Evolutionary conservation across 2,329 filamentous ascomycete species (phyloP), one percentile per base, ranked within the genome.

Genomic region (Exserohilum rostratum): DNA sequence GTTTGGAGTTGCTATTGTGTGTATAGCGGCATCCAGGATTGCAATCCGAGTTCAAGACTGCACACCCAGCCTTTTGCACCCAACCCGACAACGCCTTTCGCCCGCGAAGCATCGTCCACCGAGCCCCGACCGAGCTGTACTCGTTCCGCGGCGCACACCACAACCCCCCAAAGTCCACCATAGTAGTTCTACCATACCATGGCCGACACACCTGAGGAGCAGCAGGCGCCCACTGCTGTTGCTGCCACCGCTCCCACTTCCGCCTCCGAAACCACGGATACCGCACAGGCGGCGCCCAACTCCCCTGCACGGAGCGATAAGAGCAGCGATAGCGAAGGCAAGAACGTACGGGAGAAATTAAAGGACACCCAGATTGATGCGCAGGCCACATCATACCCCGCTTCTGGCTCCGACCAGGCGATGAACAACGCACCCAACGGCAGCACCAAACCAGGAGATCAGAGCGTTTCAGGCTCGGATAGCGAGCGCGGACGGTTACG

Each of bases 351-450:
- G 53, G 82, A 87, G 68, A 84, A 86, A 72, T 75, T 88, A 49
- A 82, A 85, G 71, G 82, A 87, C 64, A 85, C 85, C 3, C 79
- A 82, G n/a, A 85, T 87, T 51, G 81, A 80, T 34, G 74, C 78
- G 47, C 64, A 67, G 39, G 39, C 62, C 39, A 57, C 58, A 15
- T 61, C 64, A 13, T 62, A 70, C 31, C 50, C 61, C 47, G 48
- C 48, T 15, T 50, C 58, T 34, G 45, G 35, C 31, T 53, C 61
- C 10, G 65, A 68, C 37, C 61, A 62, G 40, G 38, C 50, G 20
- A 69, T 70, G 67, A 59, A 61, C 17, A 65, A 66, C 17, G 62
- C 47, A 37, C 47, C 61, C 33, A 72, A 73, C 46, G 70, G 68
- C 33, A 60, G 39, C 38, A 27, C 57, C 39, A 55, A 56, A 42